Evolutionary conservation across 2,329 filamentous ascomycete genomes (phyloP).

Genomic region (Aureobasidium mangrovei): DNA sequence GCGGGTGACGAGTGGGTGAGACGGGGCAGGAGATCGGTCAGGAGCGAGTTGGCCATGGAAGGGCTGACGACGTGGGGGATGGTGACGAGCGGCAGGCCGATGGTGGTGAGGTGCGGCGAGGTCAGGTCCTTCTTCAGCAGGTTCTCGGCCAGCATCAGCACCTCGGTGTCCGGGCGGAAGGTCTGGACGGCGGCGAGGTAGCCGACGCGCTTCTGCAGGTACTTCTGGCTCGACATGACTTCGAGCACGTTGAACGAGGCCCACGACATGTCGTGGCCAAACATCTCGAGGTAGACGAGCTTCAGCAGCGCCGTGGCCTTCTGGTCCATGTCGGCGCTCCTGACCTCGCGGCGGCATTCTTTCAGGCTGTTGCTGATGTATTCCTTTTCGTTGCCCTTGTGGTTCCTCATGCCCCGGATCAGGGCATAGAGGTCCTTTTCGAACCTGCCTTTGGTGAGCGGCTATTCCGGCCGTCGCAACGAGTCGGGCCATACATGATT

Average conservation of each 20-base stretch:
- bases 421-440: constrained; percentile 99
- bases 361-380: constrained; percentile 90
- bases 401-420: constrained; percentile 87
- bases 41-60: constrained; percentile 79
- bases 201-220: constrained; percentile 88
- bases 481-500: constrained; percentile 2
- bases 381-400: constrained; percentile 89
- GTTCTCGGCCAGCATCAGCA: constrained; percentile 95
- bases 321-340: constrained; percentile 89
- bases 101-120: constrained; percentile 62
- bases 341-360: constrained; percentile 91
- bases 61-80: constrained; percentile 94
- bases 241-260: constrained; percentile 96
- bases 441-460: constrained; percentile 56
- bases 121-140: constrained; percentile 89
- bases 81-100: constrained; percentile 77
- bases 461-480: neutral
- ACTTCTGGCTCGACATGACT: constrained; percentile 95
- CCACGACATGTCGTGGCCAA: constrained; percentile 99
- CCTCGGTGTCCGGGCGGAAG: constrained; percentile 90
- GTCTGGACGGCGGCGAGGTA: constrained; percentile 94
- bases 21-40: constrained; percentile 77
- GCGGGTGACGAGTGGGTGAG: constrained; percentile 76
- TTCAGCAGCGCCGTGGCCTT: constrained; percentile 95
- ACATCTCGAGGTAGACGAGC: constrained; percentile 97